Evolutionary conservation across 2,329 filamentous ascomycete genomes (phyloP), one percentile per base, ranked within the genome.

Genomic region (Pseudogymnoascus sp.): DNA sequence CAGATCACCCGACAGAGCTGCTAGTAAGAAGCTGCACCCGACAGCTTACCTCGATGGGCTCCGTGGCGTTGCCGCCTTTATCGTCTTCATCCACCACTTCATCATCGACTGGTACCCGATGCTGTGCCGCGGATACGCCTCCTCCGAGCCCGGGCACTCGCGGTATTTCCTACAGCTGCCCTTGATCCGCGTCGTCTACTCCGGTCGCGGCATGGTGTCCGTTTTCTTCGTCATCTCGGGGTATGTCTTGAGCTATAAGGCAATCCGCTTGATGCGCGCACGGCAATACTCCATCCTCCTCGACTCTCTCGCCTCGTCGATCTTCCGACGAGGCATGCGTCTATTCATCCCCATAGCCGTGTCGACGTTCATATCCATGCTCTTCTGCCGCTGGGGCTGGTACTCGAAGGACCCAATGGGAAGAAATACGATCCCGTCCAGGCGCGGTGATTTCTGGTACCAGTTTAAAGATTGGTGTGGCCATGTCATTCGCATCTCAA

Each of bases 161-260:
- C 67, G 69, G 15, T 65, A 42, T 48, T 55, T 67, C 12, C 65
- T 80, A 18, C 79, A 80, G 67, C 69, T 80, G 12, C 79, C 79
- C 1, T 76, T 77, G 59, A 10, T 79, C 6, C 74, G 78, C 60
- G 70, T 79, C 29, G 61, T 79, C 18, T 78, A 74, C 66, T 76
- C 76, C 13, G 78, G 78, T 13, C 73, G 75, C 13, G 76, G 78
- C 7, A 79, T 79, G 76, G 79, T 81, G 2, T 76, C 79, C 67
- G 74, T 81, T 48, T 81, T 81, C 69, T 81, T 81, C 69, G 74
- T 81, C 65, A 78, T 81, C 33, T 80, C 78, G 1, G 79, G 79
- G 35, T 80, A 78, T 63, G 78, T 76, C 2, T 72, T 81, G 18
- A 75, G 77, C 8, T 74, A 75, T 65, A 77, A 78, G 65, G 75